These are phyloP conservation scores for Amaranthus palmeri DNA, from an alignment of 148 eudicot genomes.

Conservation along the genomic window DNA sequence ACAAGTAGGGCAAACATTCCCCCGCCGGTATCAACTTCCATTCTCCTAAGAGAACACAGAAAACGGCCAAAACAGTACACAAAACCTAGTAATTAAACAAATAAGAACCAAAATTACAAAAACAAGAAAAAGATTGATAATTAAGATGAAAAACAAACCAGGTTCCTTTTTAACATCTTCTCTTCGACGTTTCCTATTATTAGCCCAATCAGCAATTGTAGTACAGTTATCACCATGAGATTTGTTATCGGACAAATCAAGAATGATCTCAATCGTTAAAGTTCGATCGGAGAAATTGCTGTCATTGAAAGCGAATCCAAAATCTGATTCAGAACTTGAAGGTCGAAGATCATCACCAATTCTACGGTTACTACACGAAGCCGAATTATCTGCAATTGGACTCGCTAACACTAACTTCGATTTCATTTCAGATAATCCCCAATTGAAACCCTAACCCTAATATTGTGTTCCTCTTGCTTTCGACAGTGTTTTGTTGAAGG, in stretches of 20 bases:
- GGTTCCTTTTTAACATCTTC: constrained; percentile 34
- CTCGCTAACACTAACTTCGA: constrained; percentile 16
- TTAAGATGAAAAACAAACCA: constrained; percentile 15
- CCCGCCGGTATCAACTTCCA: too few species aligned
- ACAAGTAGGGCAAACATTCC: too few species aligned
- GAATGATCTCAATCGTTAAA: constrained; percentile 54
- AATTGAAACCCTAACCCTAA: constrained; percentile 23
- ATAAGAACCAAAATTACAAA: neutral
- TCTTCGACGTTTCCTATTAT: constrained; percentile 67
- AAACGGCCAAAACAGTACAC: too few species aligned
- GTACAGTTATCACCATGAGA: constrained; percentile 32
- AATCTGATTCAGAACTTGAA: constrained; percentile 24
- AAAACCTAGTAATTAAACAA: too few species aligned
- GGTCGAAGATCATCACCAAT: constrained; percentile 10
- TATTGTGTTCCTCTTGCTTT: neutral
- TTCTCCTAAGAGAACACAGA: too few species aligned
- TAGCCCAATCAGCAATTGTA: constrained; percentile 47
- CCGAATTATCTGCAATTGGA: constrained; percentile 12
- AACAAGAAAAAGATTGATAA: neutral
- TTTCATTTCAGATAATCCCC: neutral
- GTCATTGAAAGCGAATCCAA: constrained; percentile 68
- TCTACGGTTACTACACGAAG: neutral
- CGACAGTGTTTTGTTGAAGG: neutral
- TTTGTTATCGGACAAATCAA: constrained; percentile 33
- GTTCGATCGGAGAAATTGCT: constrained; percentile 74